Evolutionary conservation across 2,329 filamentous ascomycete genomes (phyloP), one percentile per base, ranked within the genome.

Genomic region (Colletotrichum simmondsii): DNA sequence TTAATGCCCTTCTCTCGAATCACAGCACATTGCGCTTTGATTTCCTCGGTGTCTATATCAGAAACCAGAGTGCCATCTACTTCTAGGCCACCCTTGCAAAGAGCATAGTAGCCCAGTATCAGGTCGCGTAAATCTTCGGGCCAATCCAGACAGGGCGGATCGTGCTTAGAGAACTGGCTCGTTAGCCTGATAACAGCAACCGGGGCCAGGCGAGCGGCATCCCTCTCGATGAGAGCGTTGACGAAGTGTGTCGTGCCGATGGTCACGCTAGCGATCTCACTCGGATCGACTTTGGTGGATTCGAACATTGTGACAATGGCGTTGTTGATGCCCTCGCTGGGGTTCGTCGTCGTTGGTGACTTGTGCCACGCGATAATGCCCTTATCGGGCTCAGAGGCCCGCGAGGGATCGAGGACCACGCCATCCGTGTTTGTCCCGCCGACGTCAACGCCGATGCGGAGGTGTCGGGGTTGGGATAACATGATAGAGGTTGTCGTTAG

Each of bases 231-330:
- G 3, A 90, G 86, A 3, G 88, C 88, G 72, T 90, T 91, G 75
- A 90, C 84, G 74, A 90, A 90, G 71, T 90, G 88, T 0, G 88
- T 90, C 0, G 86, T 88, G 63, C 87, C 87, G 72, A 89, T 87
- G 1, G 86, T 87, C 14, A 89, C 83, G 72, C 84, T 85, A 22
- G 84, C 83, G 16, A 89, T 80, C 6, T 84, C 77, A 0, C 77
- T 76, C 0, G 83, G 81, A 26, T 75, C 71, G 42, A 85, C 78
- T 8, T 72, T 65, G 19, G 80, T 77, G 3, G 78, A 73, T 16
- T 79, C 62, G 71, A 88, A 83, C 82, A 88, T 86, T 49, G 78
- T 77, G 3, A 78, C 79, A 70, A 88, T 85, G 64, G 83, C 83
- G 57, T 83, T 78, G 60, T 80, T 82, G 76, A 88, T 87, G 49